Percentiles rank a stretch among this genome's conserved stretches.
These are phyloP conservation scores for Verticillium isaacii DNA, from an alignment of 2,329 filamentous ascomycete genomes.

Conservation along the genomic window DNA sequence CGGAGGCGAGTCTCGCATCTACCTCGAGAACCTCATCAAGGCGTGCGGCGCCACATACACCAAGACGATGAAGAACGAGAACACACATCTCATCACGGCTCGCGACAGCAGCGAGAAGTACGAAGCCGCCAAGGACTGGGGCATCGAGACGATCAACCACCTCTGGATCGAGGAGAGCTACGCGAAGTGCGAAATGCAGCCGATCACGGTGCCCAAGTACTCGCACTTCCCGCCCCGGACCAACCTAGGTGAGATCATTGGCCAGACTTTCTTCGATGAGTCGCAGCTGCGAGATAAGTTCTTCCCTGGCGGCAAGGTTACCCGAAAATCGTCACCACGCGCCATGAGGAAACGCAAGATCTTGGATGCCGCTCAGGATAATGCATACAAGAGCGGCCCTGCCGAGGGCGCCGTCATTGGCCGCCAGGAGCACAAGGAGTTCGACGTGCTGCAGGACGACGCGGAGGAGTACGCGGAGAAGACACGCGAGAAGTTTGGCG, in stretches of 20 bases:
- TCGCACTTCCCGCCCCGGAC: constrained; percentile 83
- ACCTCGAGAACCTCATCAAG: constrained; percentile 85
- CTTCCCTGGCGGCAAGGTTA: constrained; percentile 50
- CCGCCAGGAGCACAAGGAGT: constrained; percentile 31
- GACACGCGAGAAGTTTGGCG: constrained; percentile 25
- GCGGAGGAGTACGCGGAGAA: constrained; percentile 28
- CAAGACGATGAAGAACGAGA: constrained; percentile 90
- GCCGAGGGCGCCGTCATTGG: constrained; percentile 43
- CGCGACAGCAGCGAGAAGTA: constrained; percentile 90
- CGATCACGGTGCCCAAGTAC: constrained; percentile 69
- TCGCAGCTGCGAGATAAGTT: constrained; percentile 59
- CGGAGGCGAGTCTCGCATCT: constrained; percentile 86
- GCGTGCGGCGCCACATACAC: constrained; percentile 86
- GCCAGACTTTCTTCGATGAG: constrained; percentile 77
- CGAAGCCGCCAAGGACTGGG: constrained; percentile 87
- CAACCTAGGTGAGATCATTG: constrained; percentile 88
- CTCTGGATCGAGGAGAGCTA: constrained; percentile 98
- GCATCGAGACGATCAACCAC: constrained; percentile 85
- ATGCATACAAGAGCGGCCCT: constrained; percentile 40
- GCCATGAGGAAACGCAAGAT: constrained; percentile 46
- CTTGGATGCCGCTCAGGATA: constrained; percentile 44
- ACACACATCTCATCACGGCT: constrained; percentile 92
- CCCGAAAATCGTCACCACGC: constrained; percentile 26
- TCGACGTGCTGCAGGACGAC: constrained; percentile 39
- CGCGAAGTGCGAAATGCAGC: constrained; percentile 75